A percentile compares a stretch with the other conserved stretches of the same genome.
These are phyloP conservation scores for Dendrobium chrysotoxum DNA, from an alignment of 106 monocot genomes.

Conservation along the genomic window DNA sequence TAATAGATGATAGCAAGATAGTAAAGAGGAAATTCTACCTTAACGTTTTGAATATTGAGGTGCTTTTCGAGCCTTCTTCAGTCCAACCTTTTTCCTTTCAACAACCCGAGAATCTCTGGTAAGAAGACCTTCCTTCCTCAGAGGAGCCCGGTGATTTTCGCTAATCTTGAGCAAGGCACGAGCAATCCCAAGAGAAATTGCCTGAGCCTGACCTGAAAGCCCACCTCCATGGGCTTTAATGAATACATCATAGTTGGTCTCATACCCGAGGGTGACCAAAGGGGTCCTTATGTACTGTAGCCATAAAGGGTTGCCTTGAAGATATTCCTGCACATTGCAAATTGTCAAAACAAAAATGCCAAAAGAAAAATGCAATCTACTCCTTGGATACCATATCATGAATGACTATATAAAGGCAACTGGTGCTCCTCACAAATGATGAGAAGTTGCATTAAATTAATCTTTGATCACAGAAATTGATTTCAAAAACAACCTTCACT, in stretches of 20 bases:
- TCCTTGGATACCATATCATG: no score
- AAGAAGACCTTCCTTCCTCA: constrained; percentile 79
- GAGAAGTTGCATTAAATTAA: no score
- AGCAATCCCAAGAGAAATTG: constrained; percentile 84
- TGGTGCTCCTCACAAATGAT: no score
- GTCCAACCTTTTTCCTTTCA: constrained; percentile 95
- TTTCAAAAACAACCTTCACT: no score
- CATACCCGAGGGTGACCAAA: constrained; percentile 70
- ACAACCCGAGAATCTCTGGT: constrained; percentile 87
- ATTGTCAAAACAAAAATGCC: neutral
- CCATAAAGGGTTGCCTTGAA: constrained; percentile 87
- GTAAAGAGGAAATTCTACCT: constrained; percentile 3
- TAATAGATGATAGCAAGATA: neutral
- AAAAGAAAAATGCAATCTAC: no score
- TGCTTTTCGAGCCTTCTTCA: constrained; percentile 83
- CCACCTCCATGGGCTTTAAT: constrained; percentile 94
- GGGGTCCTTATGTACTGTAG: constrained; percentile 74
- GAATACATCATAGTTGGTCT: constrained; percentile 81
- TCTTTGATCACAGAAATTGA: no score
- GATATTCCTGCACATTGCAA: constrained; percentile 58
- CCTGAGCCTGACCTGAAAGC: constrained; percentile 91
- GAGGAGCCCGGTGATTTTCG: constrained; percentile 57
- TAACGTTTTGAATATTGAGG: constrained; percentile 96
- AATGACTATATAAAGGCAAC: no score
- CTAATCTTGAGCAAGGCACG: constrained; percentile 88